Conservation (phyloP, 1,284 basidiomycete genomes). For the Melampsora americana region DNA sequence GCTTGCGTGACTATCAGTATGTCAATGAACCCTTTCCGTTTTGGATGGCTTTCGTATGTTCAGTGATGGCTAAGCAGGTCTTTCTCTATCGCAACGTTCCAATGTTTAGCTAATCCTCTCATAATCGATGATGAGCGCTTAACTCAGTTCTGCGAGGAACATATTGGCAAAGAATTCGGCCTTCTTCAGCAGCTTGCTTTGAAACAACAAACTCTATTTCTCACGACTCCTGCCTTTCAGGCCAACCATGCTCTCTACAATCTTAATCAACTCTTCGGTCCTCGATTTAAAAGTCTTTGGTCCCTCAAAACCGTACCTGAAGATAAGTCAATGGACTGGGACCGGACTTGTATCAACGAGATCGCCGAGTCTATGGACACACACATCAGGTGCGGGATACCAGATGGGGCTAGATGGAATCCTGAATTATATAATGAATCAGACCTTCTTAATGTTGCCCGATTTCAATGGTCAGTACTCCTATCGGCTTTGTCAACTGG, state of each 20-base stretch:
- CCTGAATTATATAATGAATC: conserved; percentile 1
- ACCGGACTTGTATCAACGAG: background rate
- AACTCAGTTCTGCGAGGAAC: conserved; percentile 10
- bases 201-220: background rate
- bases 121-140: conserved; percentile 13
- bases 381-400: background rate
- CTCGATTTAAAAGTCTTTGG: conserved; percentile 1
- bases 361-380: conserved; percentile 19
- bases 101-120: conserved; percentile 2
- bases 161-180: background rate
- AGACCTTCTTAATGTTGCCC: conserved; percentile 1
- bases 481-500: too few relatives aligned
- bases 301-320: conserved; percentile 7
- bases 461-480: background rate
- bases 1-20: conserved; percentile 10
- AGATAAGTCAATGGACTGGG: background rate
- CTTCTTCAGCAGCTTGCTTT: background rate
- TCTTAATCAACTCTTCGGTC: background rate
- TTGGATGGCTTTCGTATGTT: background rate
- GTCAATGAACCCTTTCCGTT: background rate
- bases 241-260: background rate
- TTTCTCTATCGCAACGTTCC: too few relatives aligned
- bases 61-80: too few relatives aligned
- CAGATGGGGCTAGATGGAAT: background rate
- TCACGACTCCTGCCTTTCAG: background rate